These are phyloP conservation scores for Metschnikowia santaceciliae DNA, from an alignment of 805 yeast species.

Conservation along the genomic window DNA sequence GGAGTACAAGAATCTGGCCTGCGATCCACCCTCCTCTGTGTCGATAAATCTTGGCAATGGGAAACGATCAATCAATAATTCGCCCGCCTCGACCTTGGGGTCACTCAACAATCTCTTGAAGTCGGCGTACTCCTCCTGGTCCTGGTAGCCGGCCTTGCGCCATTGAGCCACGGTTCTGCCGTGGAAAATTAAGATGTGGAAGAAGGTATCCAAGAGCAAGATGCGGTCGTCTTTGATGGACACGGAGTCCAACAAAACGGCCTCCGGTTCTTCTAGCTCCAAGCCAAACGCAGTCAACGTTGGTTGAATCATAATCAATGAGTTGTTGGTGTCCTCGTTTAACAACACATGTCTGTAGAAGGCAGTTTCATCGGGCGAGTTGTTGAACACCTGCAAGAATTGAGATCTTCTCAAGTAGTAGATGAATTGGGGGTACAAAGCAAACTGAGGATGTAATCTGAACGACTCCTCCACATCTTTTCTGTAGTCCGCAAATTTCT, in stretches of 20 bases:
- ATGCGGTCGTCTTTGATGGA: slow-evolving; percentile 88
- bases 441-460: slow-evolving; percentile 76
- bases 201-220: slow-evolving; percentile 87
- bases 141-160: slow-evolving; percentile 94
- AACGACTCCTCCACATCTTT: slow-evolving; percentile 82
- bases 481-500: slow-evolving; percentile 88
- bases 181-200: slow-evolving; percentile 92
- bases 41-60: slow-evolving; percentile 97
- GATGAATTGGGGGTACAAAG: slow-evolving; percentile 91
- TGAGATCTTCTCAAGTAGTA: slow-evolving; percentile 95
- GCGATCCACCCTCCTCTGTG: slow-evolving; percentile 97
- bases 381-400: slow-evolving; percentile 91
- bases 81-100: slow-evolving; percentile 91
- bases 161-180: slow-evolving; percentile 94
- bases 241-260: slow-evolving; percentile 89
- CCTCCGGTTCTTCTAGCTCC: slow-evolving; percentile 69
- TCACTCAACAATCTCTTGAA: slow-evolving; percentile 82
- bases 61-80: slow-evolving; percentile 85
- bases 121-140: slow-evolving; percentile 82
- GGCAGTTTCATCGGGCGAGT: slow-evolving; percentile 98
- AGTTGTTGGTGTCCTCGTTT: slow-evolving; percentile 88
- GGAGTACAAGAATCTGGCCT: slow-evolving; percentile 92
- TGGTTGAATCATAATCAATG: slow-evolving; percentile 96
- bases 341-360: slow-evolving; percentile 90
- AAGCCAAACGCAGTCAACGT: slow-evolving; percentile 82